Evolutionary conservation across 164 flowering plant species (phyloP).

Genomic region (Vitis labrusca): DNA sequence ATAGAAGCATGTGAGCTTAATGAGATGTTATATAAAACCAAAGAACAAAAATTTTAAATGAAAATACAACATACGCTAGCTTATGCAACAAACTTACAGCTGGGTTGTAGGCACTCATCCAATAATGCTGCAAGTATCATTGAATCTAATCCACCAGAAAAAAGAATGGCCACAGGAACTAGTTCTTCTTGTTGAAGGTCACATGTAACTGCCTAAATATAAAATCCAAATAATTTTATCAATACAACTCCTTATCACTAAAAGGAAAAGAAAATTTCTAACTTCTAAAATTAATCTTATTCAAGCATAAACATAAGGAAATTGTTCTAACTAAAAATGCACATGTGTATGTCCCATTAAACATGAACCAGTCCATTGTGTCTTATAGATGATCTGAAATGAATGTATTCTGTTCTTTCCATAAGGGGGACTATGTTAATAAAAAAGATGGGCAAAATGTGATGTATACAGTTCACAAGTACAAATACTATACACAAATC

Average conservation of each 20-base stretch:
- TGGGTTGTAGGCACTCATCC: slow-evolving; percentile 64
- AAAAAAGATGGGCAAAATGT: no score
- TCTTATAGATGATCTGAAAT: no score
- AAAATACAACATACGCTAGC: not conserved
- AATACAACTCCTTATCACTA: slow-evolving; percentile 1
- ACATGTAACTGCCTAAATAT: slow-evolving; percentile 14
- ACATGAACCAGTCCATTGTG: no score
- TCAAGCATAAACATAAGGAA: not conserved
- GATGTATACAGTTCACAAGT: no score
- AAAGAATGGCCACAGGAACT: slow-evolving; percentile 88
- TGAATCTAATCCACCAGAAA: slow-evolving; percentile 97
- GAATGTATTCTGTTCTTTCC: no score
- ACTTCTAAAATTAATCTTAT: not conserved
- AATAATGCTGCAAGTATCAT: slow-evolving; percentile 93
- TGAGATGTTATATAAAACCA: not conserved
- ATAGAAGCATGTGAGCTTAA: not conserved
- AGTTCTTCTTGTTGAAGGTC: slow-evolving; percentile 16
- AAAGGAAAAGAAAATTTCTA: not conserved
- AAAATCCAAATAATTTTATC: not conserved
- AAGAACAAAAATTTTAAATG: not conserved
- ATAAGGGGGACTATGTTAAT: no score
- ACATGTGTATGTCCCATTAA: no score
- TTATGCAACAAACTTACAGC: slow-evolving; percentile 50
- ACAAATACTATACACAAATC: no score
- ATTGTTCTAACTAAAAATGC: no score